Evolutionary conservation across 2,329 filamentous ascomycete genomes (phyloP).

Genomic region (Alternaria tenuissima): DNA sequence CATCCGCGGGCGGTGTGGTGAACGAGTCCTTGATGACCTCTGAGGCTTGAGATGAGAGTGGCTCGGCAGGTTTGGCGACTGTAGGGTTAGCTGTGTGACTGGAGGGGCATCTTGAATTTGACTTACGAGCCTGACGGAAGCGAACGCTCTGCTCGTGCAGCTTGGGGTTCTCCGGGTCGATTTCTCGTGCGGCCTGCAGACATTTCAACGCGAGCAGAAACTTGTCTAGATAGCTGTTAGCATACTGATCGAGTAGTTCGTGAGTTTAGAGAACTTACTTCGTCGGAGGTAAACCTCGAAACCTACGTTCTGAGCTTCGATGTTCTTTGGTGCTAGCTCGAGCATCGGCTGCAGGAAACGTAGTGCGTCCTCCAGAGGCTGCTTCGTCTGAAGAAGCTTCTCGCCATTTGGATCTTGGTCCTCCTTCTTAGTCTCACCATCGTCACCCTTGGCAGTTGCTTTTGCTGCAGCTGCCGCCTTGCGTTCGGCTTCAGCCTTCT

Average conservation of each 20-base stretch:
- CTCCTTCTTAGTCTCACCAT: conserved; percentile 77
- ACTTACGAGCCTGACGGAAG: conserved; percentile 68
- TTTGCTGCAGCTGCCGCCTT: conserved; percentile 75
- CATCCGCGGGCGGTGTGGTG: conserved; percentile 63
- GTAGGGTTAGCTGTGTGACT: conserved; percentile 15
- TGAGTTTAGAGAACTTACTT: conserved; percentile 65
- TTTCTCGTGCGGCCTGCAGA: conserved; percentile 73
- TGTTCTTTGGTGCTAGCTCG: conserved; percentile 80
- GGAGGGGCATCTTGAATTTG: neutral
- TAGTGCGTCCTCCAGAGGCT: conserved; percentile 85
- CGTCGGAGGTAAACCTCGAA: conserved; percentile 89
- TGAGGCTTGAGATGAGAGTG: conserved; percentile 70
- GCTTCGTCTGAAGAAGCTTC: conserved; percentile 79
- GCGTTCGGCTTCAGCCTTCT: conserved; percentile 79
- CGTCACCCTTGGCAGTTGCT: conserved; percentile 67
- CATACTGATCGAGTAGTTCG: neutral
- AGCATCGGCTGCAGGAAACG: conserved; percentile 85
- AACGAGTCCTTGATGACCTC: conserved; percentile 76
- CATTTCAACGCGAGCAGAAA: conserved; percentile 87
- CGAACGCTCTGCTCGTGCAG: conserved; percentile 78
- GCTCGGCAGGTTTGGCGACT: conserved; percentile 52
- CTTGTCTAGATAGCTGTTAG: conserved; percentile 68
- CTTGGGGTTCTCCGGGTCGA: conserved; percentile 74
- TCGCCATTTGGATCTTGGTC: conserved; percentile 87
- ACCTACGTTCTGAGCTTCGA: conserved; percentile 82